Conservation (phyloP, 768 basidiomycete genomes). For the Russula virescens region DNA sequence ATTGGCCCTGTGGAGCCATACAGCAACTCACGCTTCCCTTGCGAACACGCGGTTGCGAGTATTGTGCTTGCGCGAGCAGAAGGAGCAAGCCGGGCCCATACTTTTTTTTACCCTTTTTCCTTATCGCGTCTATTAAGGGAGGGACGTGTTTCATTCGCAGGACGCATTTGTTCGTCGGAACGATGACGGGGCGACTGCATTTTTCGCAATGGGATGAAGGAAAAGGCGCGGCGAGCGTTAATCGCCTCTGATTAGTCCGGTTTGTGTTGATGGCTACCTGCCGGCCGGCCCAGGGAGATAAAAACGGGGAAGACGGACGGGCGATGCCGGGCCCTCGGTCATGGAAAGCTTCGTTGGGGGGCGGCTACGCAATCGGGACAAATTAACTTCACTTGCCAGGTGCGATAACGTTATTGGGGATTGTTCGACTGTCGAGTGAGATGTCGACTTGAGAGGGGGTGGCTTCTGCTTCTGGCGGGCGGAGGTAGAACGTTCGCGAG, state of each 20-base stretch:
- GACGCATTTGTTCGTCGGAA: not conserved
- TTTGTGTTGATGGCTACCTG: too few relatives aligned
- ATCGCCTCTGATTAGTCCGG: not conserved
- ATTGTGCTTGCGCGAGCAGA: not conserved
- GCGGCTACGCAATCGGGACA: conserved; percentile 20
- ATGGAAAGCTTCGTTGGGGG: conserved; percentile 1
- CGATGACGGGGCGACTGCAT: not conserved
- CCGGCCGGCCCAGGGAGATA: not conserved
- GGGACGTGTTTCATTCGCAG: too few relatives aligned
- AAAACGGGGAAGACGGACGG: not conserved
- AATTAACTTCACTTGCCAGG: conserved; percentile 18
- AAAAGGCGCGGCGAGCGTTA: too few relatives aligned
- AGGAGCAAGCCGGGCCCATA: not conserved
- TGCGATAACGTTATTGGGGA: conserved; percentile 20
- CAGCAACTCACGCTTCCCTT: not conserved
- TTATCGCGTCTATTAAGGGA: too few relatives aligned
- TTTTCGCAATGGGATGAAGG: too few relatives aligned
- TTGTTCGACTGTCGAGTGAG: conserved; percentile 19
- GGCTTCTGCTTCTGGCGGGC: conserved; percentile 21
- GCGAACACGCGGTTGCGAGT: not conserved
- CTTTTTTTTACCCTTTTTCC: too few relatives aligned
- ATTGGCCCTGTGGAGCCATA: not conserved
- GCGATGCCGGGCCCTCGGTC: conserved; percentile 18
- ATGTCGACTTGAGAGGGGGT: conserved; percentile 1
- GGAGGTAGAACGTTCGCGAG: conserved; percentile 21